phyloP scores from a whole-genome alignment of 495 filamentous ascomycete genomes.

The Hypomontagnella monticulosa region DNA sequence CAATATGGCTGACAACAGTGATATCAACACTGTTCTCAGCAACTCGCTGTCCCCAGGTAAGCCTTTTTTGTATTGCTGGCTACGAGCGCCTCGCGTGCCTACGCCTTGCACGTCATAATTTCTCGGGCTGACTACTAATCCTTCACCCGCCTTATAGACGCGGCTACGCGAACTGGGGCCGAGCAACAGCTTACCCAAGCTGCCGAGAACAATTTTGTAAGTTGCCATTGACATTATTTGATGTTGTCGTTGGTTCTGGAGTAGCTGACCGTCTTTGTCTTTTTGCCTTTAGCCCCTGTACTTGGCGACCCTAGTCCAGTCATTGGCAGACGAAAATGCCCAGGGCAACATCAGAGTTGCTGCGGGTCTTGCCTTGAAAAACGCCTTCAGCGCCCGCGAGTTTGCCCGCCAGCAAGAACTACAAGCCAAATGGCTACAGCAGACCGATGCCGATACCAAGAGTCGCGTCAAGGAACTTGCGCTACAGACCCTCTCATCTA shows the following conservation, averaged over 20 bases:
- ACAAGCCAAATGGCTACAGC: constrained; percentile 88
- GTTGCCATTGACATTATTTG: constrained; percentile 51
- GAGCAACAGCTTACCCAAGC: constrained; percentile 94
- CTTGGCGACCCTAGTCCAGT: constrained; percentile 86
- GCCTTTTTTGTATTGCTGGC: constrained; percentile 36
- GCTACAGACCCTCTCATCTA: constrained; percentile 80
- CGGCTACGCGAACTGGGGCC: constrained; percentile 83
- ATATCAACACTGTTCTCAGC: constrained; percentile 77
- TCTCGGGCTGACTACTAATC: constrained; percentile 26
- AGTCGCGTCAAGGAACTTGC: constrained; percentile 85
- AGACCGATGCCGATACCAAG: constrained; percentile 82
- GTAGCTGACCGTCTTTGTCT: constrained; percentile 24
- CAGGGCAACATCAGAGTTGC: constrained; percentile 86
- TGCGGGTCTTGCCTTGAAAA: constrained; percentile 96
- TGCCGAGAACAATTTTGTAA: constrained; percentile 92
- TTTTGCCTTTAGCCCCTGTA: constrained; percentile 75
- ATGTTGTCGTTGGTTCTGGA: constrained; percentile 31
- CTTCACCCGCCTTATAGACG: constrained; percentile 68
- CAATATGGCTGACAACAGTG: constrained; percentile 60
- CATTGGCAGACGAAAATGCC: constrained; percentile 89
- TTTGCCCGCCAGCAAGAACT: constrained; percentile 83
- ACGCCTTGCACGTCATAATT: constrained; percentile 36
- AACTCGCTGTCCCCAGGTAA: constrained; percentile 90
- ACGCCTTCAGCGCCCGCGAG: constrained; percentile 94
- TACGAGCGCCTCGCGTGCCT: constrained; percentile 30